Evolutionary conservation across 352 stramenopile genomes (phyloP).

Genomic region (Globisporangium cystogenes): DNA sequence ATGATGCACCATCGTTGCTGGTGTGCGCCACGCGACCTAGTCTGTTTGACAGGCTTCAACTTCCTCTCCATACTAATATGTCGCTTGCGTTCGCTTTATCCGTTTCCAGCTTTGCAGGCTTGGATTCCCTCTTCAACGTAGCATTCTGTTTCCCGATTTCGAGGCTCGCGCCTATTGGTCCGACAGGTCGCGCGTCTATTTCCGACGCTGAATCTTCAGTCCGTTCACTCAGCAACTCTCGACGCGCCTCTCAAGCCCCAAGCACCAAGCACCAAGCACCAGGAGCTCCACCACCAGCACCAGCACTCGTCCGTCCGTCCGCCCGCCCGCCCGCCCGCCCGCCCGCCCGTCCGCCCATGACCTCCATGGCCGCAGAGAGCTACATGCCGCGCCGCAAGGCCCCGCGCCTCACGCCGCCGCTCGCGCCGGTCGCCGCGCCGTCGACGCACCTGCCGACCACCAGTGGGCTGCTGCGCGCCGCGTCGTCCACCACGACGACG

Average conservation of each 20-base stretch:
- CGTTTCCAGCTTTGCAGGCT: no score
- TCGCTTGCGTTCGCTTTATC: no score
- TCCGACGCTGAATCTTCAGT: not conserved
- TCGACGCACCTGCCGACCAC: not conserved
- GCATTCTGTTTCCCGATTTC: no score
- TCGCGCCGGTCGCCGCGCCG: not conserved
- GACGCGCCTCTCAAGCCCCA: not conserved
- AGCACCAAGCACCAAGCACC: not conserved
- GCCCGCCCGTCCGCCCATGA: no score
- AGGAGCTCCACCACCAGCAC: no score
- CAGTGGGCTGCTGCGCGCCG: conserved; percentile 1
- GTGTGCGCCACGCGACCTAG: no score
- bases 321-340: no score
- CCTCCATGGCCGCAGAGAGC: conserved; percentile 8
- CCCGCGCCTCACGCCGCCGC: conserved; percentile 9
- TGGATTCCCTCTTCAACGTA: no score
- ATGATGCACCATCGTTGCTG: no score
- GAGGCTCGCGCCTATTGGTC: no score
- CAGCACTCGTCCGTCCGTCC: no score
- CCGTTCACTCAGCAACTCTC: not conserved
- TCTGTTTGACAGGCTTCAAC: not conserved
- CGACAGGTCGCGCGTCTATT: not conserved
- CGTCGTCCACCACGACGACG: not conserved
- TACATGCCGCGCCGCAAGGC: conserved; percentile 12
- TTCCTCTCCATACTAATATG: no score